Conservation (phyloP, 306 rosid genomes). For the Cicer pinnatifidum region DNA sequence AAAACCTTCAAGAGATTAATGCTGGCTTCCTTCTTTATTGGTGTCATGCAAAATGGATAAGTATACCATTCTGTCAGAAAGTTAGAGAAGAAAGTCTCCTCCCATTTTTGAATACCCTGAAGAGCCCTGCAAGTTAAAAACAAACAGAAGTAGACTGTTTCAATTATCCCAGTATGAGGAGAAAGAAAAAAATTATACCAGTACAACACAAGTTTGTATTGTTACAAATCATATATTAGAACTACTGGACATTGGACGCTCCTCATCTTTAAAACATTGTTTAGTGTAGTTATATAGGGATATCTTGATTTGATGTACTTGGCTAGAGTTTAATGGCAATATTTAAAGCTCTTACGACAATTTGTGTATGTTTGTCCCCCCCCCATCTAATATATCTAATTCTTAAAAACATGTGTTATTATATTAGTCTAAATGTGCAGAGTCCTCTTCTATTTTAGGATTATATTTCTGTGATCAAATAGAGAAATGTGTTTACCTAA, state of each 20-base stretch:
- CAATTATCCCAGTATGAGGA: neutral
- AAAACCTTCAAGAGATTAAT: constrained; percentile 14
- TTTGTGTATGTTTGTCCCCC: neutral
- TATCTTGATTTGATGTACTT: constrained; percentile 25
- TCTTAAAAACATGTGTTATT: neutral
- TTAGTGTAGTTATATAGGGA: neutral
- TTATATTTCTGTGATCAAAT: neutral
- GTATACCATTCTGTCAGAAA: neutral
- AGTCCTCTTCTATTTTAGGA: neutral
- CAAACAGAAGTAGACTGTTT: constrained; percentile 21
- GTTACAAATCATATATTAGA: constrained; percentile 24
- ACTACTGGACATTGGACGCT: constrained; percentile 15
- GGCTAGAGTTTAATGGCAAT: constrained; percentile 17
- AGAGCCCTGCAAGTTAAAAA: constrained; percentile 12
- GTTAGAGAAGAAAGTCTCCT: neutral
- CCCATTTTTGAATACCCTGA: neutral
- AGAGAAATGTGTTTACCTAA: neutral
- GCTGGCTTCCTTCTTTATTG: constrained; percentile 1
- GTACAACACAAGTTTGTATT: constrained; percentile 8
- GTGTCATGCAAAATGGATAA: constrained; percentile 27
- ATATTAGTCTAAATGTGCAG: constrained; percentile 30
- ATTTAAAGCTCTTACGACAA: constrained; percentile 12
- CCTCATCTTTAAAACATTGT: constrained; percentile 22
- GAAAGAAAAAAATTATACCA: neutral
- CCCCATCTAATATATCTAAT: constrained; percentile 18